Evolutionary conservation across 768 basidiomycete species (phyloP), one percentile per base, ranked within the genome.

Genomic region (Panellus pusillus): DNA sequence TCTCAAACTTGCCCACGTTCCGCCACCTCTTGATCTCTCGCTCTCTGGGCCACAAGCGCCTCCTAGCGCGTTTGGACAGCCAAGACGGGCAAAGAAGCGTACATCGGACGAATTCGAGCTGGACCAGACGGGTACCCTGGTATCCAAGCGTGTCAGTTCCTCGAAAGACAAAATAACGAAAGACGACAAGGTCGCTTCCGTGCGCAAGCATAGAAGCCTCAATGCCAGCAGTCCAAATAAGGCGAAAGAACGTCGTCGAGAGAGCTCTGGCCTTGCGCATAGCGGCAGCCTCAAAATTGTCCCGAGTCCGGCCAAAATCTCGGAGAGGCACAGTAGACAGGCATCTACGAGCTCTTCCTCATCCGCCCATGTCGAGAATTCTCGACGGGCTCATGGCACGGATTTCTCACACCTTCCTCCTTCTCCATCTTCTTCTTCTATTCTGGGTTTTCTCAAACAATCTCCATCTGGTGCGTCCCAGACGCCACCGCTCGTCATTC

Each of bases 391-490:
- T 36, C 83, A 83, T 50, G 77, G 81, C 44, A 85, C 79, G 7
- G 93, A 94, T 68, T 93, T 91, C 69, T 92, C 93, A 1, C 91
- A 91, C 65, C 77, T 96, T 4, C 93, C 93, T 12, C 91, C 94
- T 13, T 94, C 93, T 13, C 93, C 93, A 17, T 92, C 93, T 2
- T 84, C 91, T n/a, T 85, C 89, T 6, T 90, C 90, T 6, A 93
- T 94, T 52, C 87, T 91, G 54, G 89, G 91, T 60, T 85, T 94
- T 63, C 72, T 93, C 54, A 79, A 82, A 50, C 81, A 86, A 52
- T 71, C 79, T 4, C 69, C 67, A 35, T 70, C 73, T n/a, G 68
- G 71, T 35, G 72, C 68, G 49, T 67, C 74, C 1, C 71, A 73
- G 50, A 70, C 74, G 11, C 71, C 74, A 0, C 72, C 74, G 18